Base-by-base conservation (phyloP, 768 basidiomycete species). In the Kwoniella pini region DNA sequence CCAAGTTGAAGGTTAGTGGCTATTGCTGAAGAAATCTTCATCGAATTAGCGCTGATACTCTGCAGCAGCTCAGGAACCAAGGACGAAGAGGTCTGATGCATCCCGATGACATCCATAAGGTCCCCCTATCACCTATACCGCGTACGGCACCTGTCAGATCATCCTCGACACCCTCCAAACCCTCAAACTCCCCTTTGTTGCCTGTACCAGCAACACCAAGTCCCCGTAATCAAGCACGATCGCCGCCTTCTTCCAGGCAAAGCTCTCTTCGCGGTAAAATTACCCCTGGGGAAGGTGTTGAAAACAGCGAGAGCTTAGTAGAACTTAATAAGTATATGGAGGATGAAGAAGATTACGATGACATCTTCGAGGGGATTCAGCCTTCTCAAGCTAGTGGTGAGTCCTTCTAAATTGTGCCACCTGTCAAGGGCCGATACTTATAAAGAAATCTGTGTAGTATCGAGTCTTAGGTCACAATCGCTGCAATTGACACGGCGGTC, bases 281-380 rank as follows among this genome's bases (percentile, higher is more conserved):
- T 49, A 53, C 43, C 27, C 58, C 46, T 13, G 57, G 63, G 1
- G 42, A n/a, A 13, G n/a, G n/a, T n/a, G 45, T 19, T 6, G 55
- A 57, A 10, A 38, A 57, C n/a, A 62, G 22, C 21, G n/a, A 36
- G 36, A 43, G 43, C 46, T 57, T 62, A 42, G 60, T 49, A n/a
- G 60, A 88, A 75, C 87, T 95, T 64, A 84, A 84, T 21, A 92
- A 91, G 75, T 96, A 95, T 77, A 81, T 89, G 5, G 92, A 95
- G 78, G 86, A 85, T 9, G 90, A 96, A 3, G 87, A 97, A 71
- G 91, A 97, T 74, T 98, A 96, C 70, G 91, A 95, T 46, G 95
- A 96, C 76, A 87, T 97, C 10, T 95, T 98, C 77, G 91, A 64
- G 10, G 60, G 59, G 13, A 26, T 40, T 7, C 44, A 57, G 27